Conservation (phyloP, 2,329 filamentous ascomycete genomes). For the Arthrobotrys pseudoclavata region DNA sequence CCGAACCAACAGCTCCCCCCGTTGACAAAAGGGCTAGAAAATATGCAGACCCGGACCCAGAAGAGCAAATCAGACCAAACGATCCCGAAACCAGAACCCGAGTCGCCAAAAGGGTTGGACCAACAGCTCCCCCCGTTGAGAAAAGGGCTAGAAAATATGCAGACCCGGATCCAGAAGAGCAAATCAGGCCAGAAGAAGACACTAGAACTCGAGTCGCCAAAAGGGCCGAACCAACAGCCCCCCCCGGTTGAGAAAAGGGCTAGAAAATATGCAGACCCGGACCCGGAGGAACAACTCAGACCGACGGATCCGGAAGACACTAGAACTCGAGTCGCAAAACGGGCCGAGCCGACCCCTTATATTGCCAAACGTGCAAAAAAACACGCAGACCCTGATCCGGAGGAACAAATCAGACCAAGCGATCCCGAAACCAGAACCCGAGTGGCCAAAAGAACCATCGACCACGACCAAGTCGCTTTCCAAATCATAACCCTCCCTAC, state of each 20-base stretch:
- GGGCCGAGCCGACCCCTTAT: not conserved
- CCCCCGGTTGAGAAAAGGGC: not conserved
- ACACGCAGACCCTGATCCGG: constrained; percentile 4
- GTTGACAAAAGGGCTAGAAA: not conserved
- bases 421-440: not conserved
- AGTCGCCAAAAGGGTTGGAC: not conserved
- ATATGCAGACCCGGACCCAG: constrained; percentile 4
- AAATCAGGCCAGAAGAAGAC: not conserved
- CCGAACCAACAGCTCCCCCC: not conserved
- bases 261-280: not conserved
- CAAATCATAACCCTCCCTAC: not conserved
- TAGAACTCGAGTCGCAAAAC: not conserved
- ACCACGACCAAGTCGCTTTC: not conserved
- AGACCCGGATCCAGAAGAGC: constrained; percentile 15
- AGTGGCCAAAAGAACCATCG: not conserved
- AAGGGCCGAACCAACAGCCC: not conserved
- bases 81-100: not conserved
- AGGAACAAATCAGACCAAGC: not conserved
- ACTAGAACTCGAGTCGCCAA: not conserved
- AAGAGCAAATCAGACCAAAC: constrained; percentile 1
- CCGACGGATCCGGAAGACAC: not conserved
- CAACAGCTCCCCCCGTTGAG: not conserved
- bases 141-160: not conserved
- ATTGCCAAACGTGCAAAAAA: not conserved
- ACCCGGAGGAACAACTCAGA: not conserved